These are phyloP conservation scores for Neckera pumila DNA, from an alignment of 225 moss, liverwort and hornwort species.

Conservation along the genomic window DNA sequence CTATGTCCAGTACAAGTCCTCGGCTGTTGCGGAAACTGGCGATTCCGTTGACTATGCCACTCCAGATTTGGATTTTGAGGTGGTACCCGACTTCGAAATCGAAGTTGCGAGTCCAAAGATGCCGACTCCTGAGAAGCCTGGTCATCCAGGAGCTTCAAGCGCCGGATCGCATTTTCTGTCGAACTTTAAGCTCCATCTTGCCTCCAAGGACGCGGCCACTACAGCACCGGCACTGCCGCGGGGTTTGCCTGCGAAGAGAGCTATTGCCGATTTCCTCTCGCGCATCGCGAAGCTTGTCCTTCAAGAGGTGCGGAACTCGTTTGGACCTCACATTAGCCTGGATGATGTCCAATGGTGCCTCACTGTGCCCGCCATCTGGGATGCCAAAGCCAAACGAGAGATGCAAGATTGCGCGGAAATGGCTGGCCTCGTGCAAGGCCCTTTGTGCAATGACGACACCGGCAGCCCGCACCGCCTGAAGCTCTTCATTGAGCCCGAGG, in stretches of 20 bases:
- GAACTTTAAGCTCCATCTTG: not conserved
- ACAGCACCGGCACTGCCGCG: not conserved
- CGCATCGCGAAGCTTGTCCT: not conserved
- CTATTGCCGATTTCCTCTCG: not conserved
- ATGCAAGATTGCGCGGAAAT: not conserved
- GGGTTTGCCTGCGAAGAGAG: not conserved
- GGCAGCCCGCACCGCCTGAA: slow-evolving; percentile 20
- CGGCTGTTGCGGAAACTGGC: not conserved
- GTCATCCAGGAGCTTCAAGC: not conserved
- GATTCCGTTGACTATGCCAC: not conserved
- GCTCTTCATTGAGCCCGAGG: slow-evolving; percentile 43
- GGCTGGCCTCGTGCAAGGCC: slow-evolving; percentile 25
- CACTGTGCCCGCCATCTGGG: slow-evolving; percentile 23
- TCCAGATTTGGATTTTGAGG: not conserved
- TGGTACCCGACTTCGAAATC: not conserved
- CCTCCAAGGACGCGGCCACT: not conserved
- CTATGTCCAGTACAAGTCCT: not conserved
- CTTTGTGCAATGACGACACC: not conserved
- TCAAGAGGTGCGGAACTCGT: not conserved
- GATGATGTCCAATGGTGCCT: slow-evolving; percentile 36
- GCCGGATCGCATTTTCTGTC: not conserved
- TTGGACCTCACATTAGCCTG: not conserved
- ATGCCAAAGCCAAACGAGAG: not conserved
- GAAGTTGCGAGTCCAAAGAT: not conserved
- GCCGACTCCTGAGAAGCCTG: not conserved